Evolutionary conservation across 345 rosid genomes (phyloP), one percentile per base, ranked within the genome.

Genomic region (Acer saccharum): DNA sequence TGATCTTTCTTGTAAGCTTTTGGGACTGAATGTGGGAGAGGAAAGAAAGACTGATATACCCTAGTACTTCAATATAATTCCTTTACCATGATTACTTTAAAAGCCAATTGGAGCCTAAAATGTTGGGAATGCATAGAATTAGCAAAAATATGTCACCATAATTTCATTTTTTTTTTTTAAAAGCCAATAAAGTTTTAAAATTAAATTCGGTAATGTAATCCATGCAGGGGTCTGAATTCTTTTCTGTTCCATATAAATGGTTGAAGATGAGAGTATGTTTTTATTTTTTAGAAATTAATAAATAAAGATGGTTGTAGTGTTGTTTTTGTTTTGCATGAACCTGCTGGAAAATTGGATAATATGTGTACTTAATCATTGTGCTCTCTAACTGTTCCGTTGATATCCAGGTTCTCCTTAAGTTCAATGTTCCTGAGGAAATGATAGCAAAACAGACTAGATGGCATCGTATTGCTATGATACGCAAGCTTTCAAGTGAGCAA

Each of bases 381-480:
- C 14, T 32, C 57, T 72, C 64, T 66, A 65, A 72, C 18, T 65
- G 52, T 46, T 10, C 17, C 20, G 68, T 60, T 44, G 32, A 39
- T 80, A 74, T 80, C 25, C 86, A 94, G 99, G 99, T 96, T 75
- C 96, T 96, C 79, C 88, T 94, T 11, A 96, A 96, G 87, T 94
- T 96, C 87, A 90, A 91, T 88, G 95, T 96, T 74, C 90, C 93
- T 14, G 98, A 96, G 79, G 98, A 94, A 77, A 85, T 88, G 80
- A 92, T 94, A 77, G 91, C 97, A 77, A 96, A 89, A 82, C 97
- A 87, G 85, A 96, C 98, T 46, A 89, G 99, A 79, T 94, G 98
- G 99, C 99, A 96, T 80, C 97, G 98, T 70, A 96, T 96, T 85
- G 99, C 99, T 60, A 91, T 92, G 97, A 96, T 96, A 79, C 94